Evolutionary conservation across 179 eudicot species (phyloP).

Genomic region (Amaranthus tricolor): DNA sequence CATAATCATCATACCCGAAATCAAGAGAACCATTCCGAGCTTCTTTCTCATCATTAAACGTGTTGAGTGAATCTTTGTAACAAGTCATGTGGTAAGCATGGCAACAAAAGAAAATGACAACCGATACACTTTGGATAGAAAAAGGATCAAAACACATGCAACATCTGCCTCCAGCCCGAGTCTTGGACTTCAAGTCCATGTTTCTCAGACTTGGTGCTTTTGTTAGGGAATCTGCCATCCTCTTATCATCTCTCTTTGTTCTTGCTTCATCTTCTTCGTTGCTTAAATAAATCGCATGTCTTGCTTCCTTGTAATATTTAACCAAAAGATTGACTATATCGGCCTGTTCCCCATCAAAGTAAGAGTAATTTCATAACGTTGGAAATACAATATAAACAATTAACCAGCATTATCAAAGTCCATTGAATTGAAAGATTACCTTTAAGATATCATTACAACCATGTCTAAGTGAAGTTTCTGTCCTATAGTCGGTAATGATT

Average conservation of each 20-base stretch:
- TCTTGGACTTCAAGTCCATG: slow-evolving; percentile 73
- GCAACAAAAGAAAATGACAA: slow-evolving; percentile 80
- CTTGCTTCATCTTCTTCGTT: slow-evolving; percentile 71
- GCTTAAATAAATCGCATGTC: slow-evolving; percentile 67
- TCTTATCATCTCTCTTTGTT: slow-evolving; percentile 54
- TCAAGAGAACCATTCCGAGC: slow-evolving; percentile 20
- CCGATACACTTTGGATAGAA: slow-evolving; percentile 69
- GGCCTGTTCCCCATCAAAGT: slow-evolving; percentile 43
- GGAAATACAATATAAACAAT: background rate
- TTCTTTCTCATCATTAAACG: slow-evolving; percentile 42
- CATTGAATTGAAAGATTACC: slow-evolving; percentile 37
- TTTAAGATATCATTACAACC: slow-evolving; percentile 90
- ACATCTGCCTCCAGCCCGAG: slow-evolving; percentile 72
- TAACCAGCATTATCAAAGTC: slow-evolving; percentile 7
- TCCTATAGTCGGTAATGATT: slow-evolving; percentile 87
- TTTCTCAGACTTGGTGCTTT: slow-evolving; percentile 50
- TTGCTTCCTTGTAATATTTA: slow-evolving; percentile 90
- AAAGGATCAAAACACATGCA: slow-evolving; percentile 94
- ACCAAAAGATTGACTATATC: slow-evolving; percentile 76
- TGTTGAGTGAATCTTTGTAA: slow-evolving; percentile 65
- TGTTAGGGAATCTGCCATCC: slow-evolving; percentile 33
- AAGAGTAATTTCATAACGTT: slow-evolving; percentile 7
- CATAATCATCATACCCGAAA: slow-evolving; percentile 52
- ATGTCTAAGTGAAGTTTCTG: slow-evolving; percentile 94
- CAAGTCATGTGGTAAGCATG: slow-evolving; percentile 86